phyloP scores from a whole-genome alignment of 1,284 basidiomycete species.

The Ceratobasidium sp. region DNA sequence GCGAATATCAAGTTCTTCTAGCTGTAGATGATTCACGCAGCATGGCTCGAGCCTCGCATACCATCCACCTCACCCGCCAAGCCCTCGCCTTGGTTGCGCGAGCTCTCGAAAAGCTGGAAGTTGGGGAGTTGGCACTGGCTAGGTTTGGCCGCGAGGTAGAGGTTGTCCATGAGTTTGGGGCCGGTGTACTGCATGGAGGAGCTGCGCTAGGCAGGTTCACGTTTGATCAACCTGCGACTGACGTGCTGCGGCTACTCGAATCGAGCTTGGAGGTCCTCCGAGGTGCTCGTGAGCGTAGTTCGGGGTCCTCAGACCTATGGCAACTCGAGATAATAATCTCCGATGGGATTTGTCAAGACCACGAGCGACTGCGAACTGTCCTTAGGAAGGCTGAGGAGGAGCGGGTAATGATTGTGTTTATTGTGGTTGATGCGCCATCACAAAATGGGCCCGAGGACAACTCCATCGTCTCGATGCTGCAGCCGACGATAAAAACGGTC shows the following conservation, averaged over 20 bases:
- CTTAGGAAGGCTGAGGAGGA: constrained; percentile 90
- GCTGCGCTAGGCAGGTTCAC: constrained; percentile 66
- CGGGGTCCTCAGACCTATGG: constrained; percentile 86
- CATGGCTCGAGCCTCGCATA: constrained; percentile 90
- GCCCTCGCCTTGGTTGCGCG: constrained; percentile 93
- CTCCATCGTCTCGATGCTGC: constrained; percentile 94
- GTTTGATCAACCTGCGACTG: constrained; percentile 92
- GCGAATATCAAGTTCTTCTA: constrained; percentile 96
- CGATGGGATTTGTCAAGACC: constrained; percentile 98
- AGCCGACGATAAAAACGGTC: constrained; percentile 87
- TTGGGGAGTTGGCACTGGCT: constrained; percentile 92
- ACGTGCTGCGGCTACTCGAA: constrained; percentile 89
- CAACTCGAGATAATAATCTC: constrained; percentile 99
- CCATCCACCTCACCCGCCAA: constrained; percentile 93
- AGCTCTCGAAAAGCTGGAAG: constrained; percentile 91
- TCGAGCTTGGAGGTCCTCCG: constrained; percentile 82
- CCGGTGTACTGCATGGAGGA: constrained; percentile 53
- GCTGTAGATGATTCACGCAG: constrained; percentile 96
- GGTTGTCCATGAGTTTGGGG: constrained; percentile 87
- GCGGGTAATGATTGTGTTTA: constrained; percentile 95
- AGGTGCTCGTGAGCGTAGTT: constrained; percentile 74
- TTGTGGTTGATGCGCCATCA: constrained; percentile 84
- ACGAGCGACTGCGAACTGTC: constrained; percentile 82
- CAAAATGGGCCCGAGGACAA: constrained; percentile 57
- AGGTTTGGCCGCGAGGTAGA: constrained; percentile 92